These are phyloP conservation scores for Heimioporus sp. DNA, from an alignment of 768 basidiomycete species.

Conservation along the genomic window DNA sequence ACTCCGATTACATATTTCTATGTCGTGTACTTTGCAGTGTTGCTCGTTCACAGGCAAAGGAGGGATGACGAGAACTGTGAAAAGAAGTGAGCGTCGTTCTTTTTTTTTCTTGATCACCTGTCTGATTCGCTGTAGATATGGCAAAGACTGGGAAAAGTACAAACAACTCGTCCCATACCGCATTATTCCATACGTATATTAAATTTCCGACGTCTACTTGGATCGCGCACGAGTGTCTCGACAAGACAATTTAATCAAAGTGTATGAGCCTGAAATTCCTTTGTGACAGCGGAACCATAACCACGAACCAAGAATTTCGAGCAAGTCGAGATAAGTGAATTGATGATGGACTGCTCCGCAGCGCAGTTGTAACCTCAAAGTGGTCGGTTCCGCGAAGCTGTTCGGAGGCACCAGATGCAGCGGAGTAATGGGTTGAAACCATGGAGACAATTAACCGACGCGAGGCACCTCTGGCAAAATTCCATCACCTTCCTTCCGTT, in stretches of 20 bases:
- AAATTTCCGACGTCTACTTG: slow-evolving; percentile 1
- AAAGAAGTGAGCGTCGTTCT: slow-evolving; percentile 63
- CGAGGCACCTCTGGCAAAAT: too few species aligned
- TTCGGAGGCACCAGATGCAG: too few species aligned
- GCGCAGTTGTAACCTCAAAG: too few species aligned
- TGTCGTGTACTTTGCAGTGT: slow-evolving; percentile 79
- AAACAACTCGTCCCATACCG: slow-evolving; percentile 80
- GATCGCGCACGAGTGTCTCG: background rate
- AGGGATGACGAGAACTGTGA: slow-evolving; percentile 92
- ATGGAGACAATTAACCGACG: too few species aligned
- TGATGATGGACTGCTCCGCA: too few species aligned
- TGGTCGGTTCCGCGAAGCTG: too few species aligned
- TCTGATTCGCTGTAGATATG: slow-evolving; percentile 57
- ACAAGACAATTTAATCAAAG: background rate
- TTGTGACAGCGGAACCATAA: too few species aligned
- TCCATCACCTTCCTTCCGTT: too few species aligned
- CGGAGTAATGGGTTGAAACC: too few species aligned
- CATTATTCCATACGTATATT: slow-evolving; percentile 86
- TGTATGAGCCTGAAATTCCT: background rate
- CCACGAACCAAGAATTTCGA: too few species aligned
- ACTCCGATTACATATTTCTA: slow-evolving; percentile 98
- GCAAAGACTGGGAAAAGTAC: slow-evolving; percentile 92
- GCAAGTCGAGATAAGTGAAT: too few species aligned
- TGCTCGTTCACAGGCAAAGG: slow-evolving; percentile 86
- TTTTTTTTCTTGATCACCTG: background rate